phyloP scores from a whole-genome alignment of 495 filamentous ascomycete genomes.

The Mycothermus thermophilus region DNA sequence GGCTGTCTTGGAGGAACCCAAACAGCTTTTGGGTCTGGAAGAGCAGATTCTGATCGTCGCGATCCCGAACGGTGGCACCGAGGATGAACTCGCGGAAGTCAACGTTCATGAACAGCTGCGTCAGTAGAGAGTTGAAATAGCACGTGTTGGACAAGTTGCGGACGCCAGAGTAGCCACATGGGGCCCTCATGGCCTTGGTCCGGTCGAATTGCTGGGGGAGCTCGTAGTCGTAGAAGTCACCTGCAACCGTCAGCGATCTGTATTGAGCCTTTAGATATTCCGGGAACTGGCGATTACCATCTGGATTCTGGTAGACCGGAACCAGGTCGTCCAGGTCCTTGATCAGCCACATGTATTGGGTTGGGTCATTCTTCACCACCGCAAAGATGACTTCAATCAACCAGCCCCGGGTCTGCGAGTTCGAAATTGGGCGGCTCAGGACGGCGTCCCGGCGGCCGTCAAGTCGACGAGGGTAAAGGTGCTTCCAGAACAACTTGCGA shows the following conservation, averaged over 20 bases:
- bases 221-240: constrained; percentile 36
- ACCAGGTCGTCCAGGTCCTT: constrained; percentile 38
- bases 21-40: constrained; percentile 70
- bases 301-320: constrained; percentile 19
- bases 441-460: constrained; percentile 16
- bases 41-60: constrained; percentile 50
- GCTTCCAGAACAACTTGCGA: constrained; percentile 47
- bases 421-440: constrained; percentile 29
- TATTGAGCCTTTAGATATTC: not conserved
- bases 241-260: constrained; percentile 4
- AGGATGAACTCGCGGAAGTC: constrained; percentile 80
- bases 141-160: constrained; percentile 91
- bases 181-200: constrained; percentile 52
- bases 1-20: constrained; percentile 69
- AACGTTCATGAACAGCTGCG: constrained; percentile 94
- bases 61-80: constrained; percentile 39
- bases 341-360: constrained; percentile 37
- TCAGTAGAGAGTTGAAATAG: constrained; percentile 91
- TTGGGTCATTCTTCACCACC: constrained; percentile 41
- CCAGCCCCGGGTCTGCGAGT: constrained; percentile 43
- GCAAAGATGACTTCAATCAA: constrained; percentile 49
- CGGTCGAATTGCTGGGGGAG: constrained; percentile 48
- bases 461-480: constrained; percentile 53
- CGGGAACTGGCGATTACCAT: constrained; percentile 10
- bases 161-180: constrained; percentile 69